phyloP scores from a whole-genome alignment of 2,329 filamentous ascomycete species.

The Paraphaeosphaeria sporulosa region DNA sequence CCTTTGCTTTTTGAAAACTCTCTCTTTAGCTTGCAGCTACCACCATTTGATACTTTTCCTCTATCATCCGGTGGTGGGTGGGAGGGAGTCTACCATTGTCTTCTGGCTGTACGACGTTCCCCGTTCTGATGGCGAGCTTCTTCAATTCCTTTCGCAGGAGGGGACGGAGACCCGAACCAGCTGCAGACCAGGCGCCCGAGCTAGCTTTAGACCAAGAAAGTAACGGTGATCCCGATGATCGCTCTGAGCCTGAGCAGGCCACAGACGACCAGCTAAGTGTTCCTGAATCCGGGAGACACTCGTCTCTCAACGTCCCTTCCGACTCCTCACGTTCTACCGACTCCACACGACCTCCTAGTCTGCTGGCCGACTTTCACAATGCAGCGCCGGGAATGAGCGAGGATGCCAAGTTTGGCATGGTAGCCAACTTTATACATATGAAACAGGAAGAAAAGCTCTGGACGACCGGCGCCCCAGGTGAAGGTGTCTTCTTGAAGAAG shows the following conservation, averaged over 20 bases:
- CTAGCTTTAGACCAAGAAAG: not conserved
- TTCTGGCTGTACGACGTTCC: not conserved
- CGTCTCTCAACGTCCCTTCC: not conserved
- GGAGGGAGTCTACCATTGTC: not conserved
- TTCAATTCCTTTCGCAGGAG: not conserved
- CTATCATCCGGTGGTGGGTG: not conserved
- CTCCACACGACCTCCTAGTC: not conserved
- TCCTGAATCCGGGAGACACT: not conserved
- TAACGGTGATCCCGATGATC: not conserved
- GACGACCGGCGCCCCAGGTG: conserved; percentile 56
- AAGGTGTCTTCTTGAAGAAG: conserved; percentile 65
- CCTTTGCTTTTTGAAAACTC: not conserved
- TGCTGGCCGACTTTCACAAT: conserved; percentile 6
- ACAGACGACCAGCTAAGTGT: too few species aligned
- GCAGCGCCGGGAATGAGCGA: conserved; percentile 1
- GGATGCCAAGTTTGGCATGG: conserved; percentile 44
- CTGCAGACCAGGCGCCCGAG: not conserved
- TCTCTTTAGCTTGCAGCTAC: not conserved
- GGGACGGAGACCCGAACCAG: not conserved
- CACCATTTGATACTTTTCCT: not conserved
- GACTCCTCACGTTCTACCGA: not conserved
- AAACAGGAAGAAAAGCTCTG: conserved; percentile 66
- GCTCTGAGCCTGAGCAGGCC: not conserved
- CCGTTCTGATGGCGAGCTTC: not conserved
- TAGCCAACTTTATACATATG: conserved; percentile 70